phyloP scores from a whole-genome alignment of 1,284 basidiomycete genomes.

The Tylopilus sp. region DNA sequence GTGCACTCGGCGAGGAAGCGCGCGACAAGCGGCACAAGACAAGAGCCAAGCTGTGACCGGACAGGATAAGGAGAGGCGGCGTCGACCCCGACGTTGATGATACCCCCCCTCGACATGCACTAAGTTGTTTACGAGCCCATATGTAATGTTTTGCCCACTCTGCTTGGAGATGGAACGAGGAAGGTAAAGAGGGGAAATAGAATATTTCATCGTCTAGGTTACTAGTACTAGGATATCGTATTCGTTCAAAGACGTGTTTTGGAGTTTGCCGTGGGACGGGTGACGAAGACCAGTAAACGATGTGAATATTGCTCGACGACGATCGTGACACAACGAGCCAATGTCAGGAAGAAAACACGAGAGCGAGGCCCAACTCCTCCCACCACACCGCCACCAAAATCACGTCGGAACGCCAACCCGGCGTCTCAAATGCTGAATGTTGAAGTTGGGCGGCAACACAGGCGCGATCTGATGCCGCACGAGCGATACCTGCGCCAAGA shows the following conservation, averaged over 20 bases:
- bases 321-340: background rate
- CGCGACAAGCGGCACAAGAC: conserved; percentile 12
- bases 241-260: background rate
- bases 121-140: conserved; percentile 8
- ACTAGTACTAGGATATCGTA: background rate
- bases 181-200: background rate
- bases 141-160: background rate
- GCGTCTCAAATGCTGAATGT: conserved; percentile 32
- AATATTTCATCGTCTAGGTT: conserved; percentile 12
- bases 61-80: no score
- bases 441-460: conserved; percentile 33
- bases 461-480: conserved; percentile 32
- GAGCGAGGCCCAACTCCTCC: background rate
- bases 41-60: conserved; percentile 20
- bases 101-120: background rate
- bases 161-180: background rate
- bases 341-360: no score
- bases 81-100: background rate
- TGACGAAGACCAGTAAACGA: background rate
- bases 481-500: conserved; percentile 31
- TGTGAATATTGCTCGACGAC: background rate
- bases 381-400: background rate
- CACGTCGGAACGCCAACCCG: conserved; percentile 24
- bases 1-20: conserved; percentile 39
- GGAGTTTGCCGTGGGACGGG: background rate